These are phyloP conservation scores for Trichoderma koningiopsis DNA, from an alignment of 2,329 filamentous ascomycete species.

Conservation along the genomic window DNA sequence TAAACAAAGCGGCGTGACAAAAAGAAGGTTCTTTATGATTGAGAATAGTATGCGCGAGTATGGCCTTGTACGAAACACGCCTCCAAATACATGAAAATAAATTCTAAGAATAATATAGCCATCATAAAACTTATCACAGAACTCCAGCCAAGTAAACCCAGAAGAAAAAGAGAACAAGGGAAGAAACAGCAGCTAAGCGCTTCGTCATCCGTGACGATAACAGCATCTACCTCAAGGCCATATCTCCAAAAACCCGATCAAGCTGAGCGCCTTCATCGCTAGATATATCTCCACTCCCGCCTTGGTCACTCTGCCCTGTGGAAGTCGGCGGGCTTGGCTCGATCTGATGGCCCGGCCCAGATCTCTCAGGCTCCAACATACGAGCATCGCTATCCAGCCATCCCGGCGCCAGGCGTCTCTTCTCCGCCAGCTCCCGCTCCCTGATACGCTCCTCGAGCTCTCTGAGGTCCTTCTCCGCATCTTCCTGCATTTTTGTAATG, in stretches of 20 bases:
- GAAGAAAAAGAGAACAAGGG: not conserved
- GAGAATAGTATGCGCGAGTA: not conserved
- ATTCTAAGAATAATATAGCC: not conserved
- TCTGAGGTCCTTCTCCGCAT: constrained; percentile 67
- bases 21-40: not conserved
- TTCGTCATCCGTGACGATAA: not conserved
- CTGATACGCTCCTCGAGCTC: constrained; percentile 69
- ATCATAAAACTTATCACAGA: not conserved
- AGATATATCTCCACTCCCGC: constrained; percentile 35
- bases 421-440: constrained; percentile 73
- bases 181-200: not conserved
- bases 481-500: constrained; percentile 67
- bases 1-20: not conserved
- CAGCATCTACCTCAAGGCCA: constrained; percentile 40
- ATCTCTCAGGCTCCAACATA: constrained; percentile 68
- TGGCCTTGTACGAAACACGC: not conserved
- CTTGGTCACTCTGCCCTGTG: constrained; percentile 24
- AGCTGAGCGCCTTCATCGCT: constrained; percentile 58
- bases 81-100: not conserved
- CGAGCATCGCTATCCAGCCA: constrained; percentile 76
- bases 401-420: constrained; percentile 75
- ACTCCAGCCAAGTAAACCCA: not conserved
- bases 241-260: constrained; percentile 59
- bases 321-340: constrained; percentile 30
- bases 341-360: constrained; percentile 36